phyloP scores from a whole-genome alignment of 257 asterid species.

The Gynochthodes officinalis region DNA sequence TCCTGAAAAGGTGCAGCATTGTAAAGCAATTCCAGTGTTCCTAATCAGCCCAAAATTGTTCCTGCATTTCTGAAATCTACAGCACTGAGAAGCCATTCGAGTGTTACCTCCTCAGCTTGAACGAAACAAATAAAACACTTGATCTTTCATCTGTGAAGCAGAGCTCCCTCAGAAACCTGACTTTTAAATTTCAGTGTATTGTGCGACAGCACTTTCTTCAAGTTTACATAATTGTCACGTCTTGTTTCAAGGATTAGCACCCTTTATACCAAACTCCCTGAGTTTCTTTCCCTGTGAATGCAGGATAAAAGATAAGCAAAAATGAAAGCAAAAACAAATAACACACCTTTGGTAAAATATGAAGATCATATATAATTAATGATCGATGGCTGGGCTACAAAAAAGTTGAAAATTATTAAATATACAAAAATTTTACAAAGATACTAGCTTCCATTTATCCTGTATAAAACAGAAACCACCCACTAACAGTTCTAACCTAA shows the following conservation, averaged over 20 bases:
- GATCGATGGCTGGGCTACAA: neutral
- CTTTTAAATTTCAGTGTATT: neutral
- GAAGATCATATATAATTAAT: neutral
- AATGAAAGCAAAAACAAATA: neutral
- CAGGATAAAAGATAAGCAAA: neutral
- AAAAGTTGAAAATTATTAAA: neutral
- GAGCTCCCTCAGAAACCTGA: too few relatives aligned
- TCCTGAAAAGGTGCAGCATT: neutral
- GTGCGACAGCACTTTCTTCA: neutral
- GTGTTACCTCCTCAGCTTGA: too few relatives aligned
- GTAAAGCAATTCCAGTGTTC: too few relatives aligned
- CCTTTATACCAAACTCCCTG: neutral
- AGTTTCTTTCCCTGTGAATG: neutral
- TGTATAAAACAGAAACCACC: neutral
- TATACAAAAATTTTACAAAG: slow-evolving; percentile 13
- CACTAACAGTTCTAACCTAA: neutral
- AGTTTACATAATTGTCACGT: neutral
- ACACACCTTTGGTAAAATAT: neutral
- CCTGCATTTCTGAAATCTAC: too few relatives aligned
- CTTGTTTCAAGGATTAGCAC: neutral
- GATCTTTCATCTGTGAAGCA: too few relatives aligned
- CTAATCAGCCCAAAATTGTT: too few relatives aligned
- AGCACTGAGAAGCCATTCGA: too few relatives aligned
- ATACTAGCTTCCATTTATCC: neutral
- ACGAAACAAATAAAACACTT: neutral